Base-by-base conservation (phyloP, 345 rosid species). In the Euphorbia pulcherrima region DNA sequence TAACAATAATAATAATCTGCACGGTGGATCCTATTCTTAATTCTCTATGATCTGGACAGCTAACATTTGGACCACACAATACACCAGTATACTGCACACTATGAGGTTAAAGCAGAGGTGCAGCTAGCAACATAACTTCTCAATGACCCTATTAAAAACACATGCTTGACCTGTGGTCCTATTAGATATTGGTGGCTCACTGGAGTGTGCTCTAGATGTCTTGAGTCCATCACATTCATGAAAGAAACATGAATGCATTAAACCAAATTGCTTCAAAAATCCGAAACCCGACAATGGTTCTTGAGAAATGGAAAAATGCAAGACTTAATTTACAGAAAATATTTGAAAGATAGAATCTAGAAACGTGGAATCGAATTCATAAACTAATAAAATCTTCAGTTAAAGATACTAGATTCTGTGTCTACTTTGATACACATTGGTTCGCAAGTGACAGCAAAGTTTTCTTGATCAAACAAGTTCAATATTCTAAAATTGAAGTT, bases 21-120 rank as follows among this genome's bases (percentile, higher is more conserved):
- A 80, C 4, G 77, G 78, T 65, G 62, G 54, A 75, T 68, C 68
- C 80, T 78, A n/a, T n/a, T n/a, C n/a, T n/a, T n/a, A n/a, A n/a
- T n/a, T n/a, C n/a, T n/a, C n/a, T n/a, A n/a, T n/a, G n/a, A n/a
- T n/a, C n/a, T n/a, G n/a, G n/a, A n/a, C n/a, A n/a, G n/a, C n/a
- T n/a, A n/a, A n/a, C n/a, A n/a, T n/a, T n/a, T n/a, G n/a, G n/a
- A n/a, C n/a, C n/a, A 71, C 63, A 65, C 30, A 73, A 67, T 72
- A 74, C 74, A 72, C 76, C 82, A 44, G 84, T 74, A 64, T n/a
- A n/a, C n/a, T 69, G 66, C 75, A 64, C 59, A 27, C 62, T 59
- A 65, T 55, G 63, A 30, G 63, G 64, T 62, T 59, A 30, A 26
- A 35, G 39, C 28, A 68, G 57, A 35, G 62, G 50, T 46, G 21